A percentile compares a stretch with the other conserved stretches of the same genome.
Evolutionary conservation across 2,329 filamentous ascomycete species (phyloP).

Genomic region (Arachnopeziza araneosa): DNA sequence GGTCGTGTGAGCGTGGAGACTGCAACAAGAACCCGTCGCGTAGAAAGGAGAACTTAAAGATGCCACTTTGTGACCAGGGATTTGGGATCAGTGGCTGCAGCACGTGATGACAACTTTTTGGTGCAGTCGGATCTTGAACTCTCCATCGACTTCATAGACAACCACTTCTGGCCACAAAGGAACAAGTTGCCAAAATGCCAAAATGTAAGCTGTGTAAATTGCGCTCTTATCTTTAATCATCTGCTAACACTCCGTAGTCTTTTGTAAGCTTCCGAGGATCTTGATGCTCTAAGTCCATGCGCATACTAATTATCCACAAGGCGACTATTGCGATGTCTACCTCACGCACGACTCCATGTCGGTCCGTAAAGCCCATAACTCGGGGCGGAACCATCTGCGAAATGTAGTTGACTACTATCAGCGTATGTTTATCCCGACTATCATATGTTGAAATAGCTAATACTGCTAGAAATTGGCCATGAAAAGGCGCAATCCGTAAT

Average conservation of each 20-base stretch:
- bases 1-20: slow-evolving; percentile 15
- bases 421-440: slow-evolving; percentile 46
- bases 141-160: neutral
- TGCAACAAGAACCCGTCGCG: slow-evolving; percentile 10
- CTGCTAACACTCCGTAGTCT: slow-evolving; percentile 52
- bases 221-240: slow-evolving; percentile 4
- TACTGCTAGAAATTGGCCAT: slow-evolving; percentile 79
- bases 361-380: slow-evolving; percentile 97
- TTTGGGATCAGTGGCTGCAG: neutral
- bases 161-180: neutral
- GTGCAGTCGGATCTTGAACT: neutral
- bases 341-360: slow-evolving; percentile 99
- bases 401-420: slow-evolving; percentile 99
- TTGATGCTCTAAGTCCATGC: neutral
- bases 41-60: slow-evolving; percentile 11
- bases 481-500: slow-evolving; percentile 98
- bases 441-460: neutral
- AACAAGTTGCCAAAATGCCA: slow-evolving; percentile 57
- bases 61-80: slow-evolving; percentile 22
- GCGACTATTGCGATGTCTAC: slow-evolving; percentile 99
- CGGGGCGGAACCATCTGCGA: slow-evolving; percentile 89
- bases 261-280: slow-evolving; percentile 48
- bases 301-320: slow-evolving; percentile 27
- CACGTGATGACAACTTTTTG: neutral
- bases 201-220: slow-evolving; percentile 63